phyloP scores from a whole-genome alignment of 2,329 filamentous ascomycete species.

The Coleophoma eucalyptorum region DNA sequence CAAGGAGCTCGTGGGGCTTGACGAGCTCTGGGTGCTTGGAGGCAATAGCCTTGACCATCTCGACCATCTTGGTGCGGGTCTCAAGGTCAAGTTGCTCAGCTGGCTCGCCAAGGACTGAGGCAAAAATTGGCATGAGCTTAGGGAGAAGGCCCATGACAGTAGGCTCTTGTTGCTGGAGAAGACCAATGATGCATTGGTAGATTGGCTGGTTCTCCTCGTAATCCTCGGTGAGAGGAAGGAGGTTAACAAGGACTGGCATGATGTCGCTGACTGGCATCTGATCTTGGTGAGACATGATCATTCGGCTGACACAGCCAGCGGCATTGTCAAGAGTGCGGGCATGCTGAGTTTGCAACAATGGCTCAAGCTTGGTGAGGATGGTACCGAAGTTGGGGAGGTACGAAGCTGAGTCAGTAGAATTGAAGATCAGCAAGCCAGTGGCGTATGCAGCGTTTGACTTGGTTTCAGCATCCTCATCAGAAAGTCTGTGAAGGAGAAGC shows the following conservation, averaged over 20 bases:
- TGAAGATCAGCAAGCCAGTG: slow-evolving; percentile 77
- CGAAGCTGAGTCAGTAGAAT: slow-evolving; percentile 68
- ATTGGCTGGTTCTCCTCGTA: slow-evolving; percentile 96
- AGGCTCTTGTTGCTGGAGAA: slow-evolving; percentile 64
- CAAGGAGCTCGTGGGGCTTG: slow-evolving; percentile 19
- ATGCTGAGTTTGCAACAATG: slow-evolving; percentile 72
- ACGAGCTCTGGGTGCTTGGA: slow-evolving; percentile 22
- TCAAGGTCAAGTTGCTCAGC: slow-evolving; percentile 73
- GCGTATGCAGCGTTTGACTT: slow-evolving; percentile 96
- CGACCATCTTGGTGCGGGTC: slow-evolving; percentile 62
- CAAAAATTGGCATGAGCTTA: slow-evolving; percentile 66
- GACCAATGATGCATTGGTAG: slow-evolving; percentile 80
- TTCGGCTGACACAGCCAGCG: slow-evolving; percentile 82
- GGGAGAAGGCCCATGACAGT: slow-evolving; percentile 68
- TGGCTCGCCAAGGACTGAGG: slow-evolving; percentile 67
- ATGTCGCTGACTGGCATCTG: slow-evolving; percentile 77
- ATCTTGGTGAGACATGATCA: slow-evolving; percentile 88
- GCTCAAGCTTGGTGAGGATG: slow-evolving; percentile 83
- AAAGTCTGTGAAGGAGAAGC: slow-evolving; percentile 79
- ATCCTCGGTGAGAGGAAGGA: slow-evolving; percentile 87
- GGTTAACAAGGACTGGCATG: slow-evolving; percentile 72
- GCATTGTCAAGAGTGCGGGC: slow-evolving; percentile 89
- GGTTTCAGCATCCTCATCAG: slow-evolving; percentile 85
- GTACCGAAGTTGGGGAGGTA: slow-evolving; percentile 71
- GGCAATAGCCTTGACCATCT: slow-evolving; percentile 48